Base-by-base conservation (phyloP, 106 monocot genomes). In the Triglochin maritima region DNA sequence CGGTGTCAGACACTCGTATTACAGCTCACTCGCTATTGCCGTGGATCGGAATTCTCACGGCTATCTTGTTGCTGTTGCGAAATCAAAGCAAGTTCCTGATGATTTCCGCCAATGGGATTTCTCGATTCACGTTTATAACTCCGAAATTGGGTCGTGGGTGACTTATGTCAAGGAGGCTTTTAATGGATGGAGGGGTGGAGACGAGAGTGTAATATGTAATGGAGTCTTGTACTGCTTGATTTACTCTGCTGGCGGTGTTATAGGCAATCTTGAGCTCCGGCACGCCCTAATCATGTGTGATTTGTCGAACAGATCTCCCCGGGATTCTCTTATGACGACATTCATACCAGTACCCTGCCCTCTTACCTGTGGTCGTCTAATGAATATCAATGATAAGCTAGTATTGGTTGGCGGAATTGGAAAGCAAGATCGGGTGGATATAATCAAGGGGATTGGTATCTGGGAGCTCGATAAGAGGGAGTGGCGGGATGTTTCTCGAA, bases 391-490 rank as follows among this genome's bases (percentile, higher is more conserved):
- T 29, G 83, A 87, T 16, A 90, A 46, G 71, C 71, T 95, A 67
- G 79, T 95, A 10, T 60, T 90, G 87, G 85, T 95, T n/a, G 95
- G 90, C 3, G 95, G 95, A 11, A 95, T 90, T 51, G 90, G 83
- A 9, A 87, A 87, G 45, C 75, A 83, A 50, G 85, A 85, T 56
- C 71, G 94, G 52, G 77, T 82, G 0, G 90, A 95, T 70, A 81
- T 90, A 41, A 95, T 95, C 56, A 95, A 85, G 66, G 95, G 90
- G 17, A 95, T 95, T 49, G 79, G 87, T 44, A 85, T 95, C 10
- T 90, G 90, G 95, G 87, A 90, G 73, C 83, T 95, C 51, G 16
- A 80, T n/a, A 57, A 80, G 14, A 79, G 52, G 16, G 63, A 73
- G 11, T 94, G 94, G 94, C 61, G 60, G 12, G 94, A 94, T 65